Percentiles rank a stretch among this genome's conserved stretches.
Evolutionary conservation across 2,329 filamentous ascomycete species (phyloP).

Genomic region (Apiospora arundinis): DNA sequence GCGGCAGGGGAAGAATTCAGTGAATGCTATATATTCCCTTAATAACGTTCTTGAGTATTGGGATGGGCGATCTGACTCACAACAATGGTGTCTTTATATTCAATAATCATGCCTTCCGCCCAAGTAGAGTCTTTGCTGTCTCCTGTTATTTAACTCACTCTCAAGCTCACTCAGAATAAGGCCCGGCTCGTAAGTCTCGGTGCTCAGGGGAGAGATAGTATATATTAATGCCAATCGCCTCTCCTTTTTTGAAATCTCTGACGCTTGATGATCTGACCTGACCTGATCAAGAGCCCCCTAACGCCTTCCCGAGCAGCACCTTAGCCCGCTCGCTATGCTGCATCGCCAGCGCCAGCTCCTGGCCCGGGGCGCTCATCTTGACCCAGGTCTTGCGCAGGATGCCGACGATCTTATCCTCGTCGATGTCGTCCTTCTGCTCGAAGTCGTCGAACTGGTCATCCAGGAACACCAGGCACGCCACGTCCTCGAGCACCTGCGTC

Average conservation of each 20-base stretch:
- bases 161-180: not conserved
- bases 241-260: not conserved
- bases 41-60: not conserved
- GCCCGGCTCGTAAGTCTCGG: not conserved
- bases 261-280: no score
- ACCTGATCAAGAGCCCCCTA: slow-evolving; percentile 44
- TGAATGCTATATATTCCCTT: no score
- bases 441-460: slow-evolving; percentile 88
- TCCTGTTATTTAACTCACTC: not conserved
- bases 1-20: no score
- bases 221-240: not conserved
- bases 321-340: slow-evolving; percentile 67
- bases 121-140: no score
- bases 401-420: slow-evolving; percentile 77
- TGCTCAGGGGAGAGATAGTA: not conserved
- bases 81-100: not conserved
- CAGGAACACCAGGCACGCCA: slow-evolving; percentile 85
- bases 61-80: not conserved
- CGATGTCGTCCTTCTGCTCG: slow-evolving; percentile 66
- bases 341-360: slow-evolving; percentile 69
- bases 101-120: no score
- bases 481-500: slow-evolving; percentile 81
- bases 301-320: slow-evolving; percentile 67
- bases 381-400: slow-evolving; percentile 78
- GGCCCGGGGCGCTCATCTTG: slow-evolving; percentile 72